Conservation (phyloP, 2,329 filamentous ascomycete genomes). For the Aspergillus aculeatus region DNA sequence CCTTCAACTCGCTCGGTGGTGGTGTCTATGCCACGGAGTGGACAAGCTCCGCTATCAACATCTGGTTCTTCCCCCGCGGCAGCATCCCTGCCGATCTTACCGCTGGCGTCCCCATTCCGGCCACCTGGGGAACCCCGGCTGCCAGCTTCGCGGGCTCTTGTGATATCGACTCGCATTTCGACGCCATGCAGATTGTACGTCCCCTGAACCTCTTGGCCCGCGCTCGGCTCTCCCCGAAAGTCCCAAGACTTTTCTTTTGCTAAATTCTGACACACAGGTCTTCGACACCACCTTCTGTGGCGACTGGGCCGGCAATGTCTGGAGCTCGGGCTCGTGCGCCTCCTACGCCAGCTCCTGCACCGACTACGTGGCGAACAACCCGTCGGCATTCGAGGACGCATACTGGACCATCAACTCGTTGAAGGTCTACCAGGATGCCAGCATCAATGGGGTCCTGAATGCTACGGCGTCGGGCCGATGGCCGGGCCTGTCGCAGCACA, state of each 20-base stretch:
- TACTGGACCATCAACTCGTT: constrained; percentile 77
- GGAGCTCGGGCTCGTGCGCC: constrained; percentile 60
- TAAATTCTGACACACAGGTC: constrained; percentile 24
- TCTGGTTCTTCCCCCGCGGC: constrained; percentile 80
- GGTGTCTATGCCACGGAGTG: constrained; percentile 76
- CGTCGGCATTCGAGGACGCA: constrained; percentile 66
- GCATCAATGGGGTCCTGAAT: constrained; percentile 9
- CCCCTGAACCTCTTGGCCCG: neutral
- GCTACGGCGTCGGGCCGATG: neutral
- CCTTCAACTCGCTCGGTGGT: constrained; percentile 68
- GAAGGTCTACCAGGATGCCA: constrained; percentile 56
- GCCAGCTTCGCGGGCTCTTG: constrained; percentile 70
- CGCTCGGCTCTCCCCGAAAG: neutral
- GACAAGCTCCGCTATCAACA: constrained; percentile 67
- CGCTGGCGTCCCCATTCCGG: constrained; percentile 61
- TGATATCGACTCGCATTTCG: constrained; percentile 69
- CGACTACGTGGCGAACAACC: constrained; percentile 70
- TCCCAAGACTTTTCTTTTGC: neutral
- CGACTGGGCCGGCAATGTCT: constrained; percentile 76
- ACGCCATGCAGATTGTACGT: constrained; percentile 64
- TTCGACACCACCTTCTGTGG: constrained; percentile 84
- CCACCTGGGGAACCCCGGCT: constrained; percentile 65
- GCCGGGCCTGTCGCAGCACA: neutral
- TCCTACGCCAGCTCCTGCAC: constrained; percentile 64
- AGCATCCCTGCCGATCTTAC: constrained; percentile 64